Evolutionary conservation across 805 yeast genomes (phyloP), one percentile per base, ranked within the genome.

Genomic region (Suhomyces kilbournensis): DNA sequence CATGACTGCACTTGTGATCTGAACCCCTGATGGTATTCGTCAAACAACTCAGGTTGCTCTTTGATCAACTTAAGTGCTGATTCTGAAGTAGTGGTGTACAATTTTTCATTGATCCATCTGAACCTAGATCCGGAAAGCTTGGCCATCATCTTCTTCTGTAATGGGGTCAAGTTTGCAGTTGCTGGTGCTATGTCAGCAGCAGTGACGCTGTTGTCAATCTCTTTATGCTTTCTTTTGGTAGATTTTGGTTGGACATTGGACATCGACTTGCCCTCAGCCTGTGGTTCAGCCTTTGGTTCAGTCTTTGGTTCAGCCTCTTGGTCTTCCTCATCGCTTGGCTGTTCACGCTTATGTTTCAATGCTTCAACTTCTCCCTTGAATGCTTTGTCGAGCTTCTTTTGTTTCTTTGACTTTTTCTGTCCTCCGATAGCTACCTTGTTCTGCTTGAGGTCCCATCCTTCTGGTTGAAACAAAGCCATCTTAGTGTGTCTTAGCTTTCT

Each of bases 51-150:
- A 0, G 99, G 99, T 60, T 92, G 96, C 14, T 85, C 82, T 52
- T 80, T 74, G 42, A 94, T 83, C 55, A 94, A 71, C 22, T 78
- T 74, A 25, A 90, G 72, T 0, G 99, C 98, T 20, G 82, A 82
- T 6, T 81, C 83, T 0, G 98, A 92, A 0, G 85, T 71, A 35
- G 85, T 85, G 1, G 98, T 94, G 66, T 94, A 94, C n/a, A 94
- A 75, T 66, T 93, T 96, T 70, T 94, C 99, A 67, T 94, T 94
- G 65, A 94, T 94, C 98, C 98, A 94, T 68, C 99, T 80, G 73
- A 94, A 94, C 60, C 99, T 77, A 0, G 98, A 90, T 0, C 99
- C 99, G 1, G 96, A 83, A 42, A 94, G 79, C 67, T 94, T 94
- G 45, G 89, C 90, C 85, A 90, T 83, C 98, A 94, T 93, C 65